A percentile compares a stretch with the other conserved stretches of the same genome.
phyloP scores from a whole-genome alignment of 352 stramenopile species.

The Pythium grandisporangium region DNA sequence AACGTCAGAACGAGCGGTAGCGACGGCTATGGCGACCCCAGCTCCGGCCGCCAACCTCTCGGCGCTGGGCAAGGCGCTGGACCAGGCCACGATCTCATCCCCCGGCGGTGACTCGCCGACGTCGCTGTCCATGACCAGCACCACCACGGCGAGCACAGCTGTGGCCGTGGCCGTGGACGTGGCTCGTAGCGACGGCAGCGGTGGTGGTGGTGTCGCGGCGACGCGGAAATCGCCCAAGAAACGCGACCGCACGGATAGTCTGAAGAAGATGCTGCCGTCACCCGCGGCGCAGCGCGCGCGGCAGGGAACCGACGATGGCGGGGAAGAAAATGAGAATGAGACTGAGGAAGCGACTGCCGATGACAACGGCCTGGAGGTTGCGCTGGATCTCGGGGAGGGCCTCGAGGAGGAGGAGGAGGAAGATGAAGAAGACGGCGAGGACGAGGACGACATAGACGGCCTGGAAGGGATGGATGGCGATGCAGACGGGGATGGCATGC shows the following conservation, averaged over 20 bases:
- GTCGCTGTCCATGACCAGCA: conserved; percentile 13
- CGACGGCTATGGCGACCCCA: conserved; percentile 2
- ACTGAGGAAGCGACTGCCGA: conserved; percentile 11
- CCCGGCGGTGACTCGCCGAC: conserved; percentile 4
- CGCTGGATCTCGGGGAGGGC: too few species aligned
- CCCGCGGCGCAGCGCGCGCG: conserved; percentile 66
- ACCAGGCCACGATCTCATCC: conserved; percentile 64
- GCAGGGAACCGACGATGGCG: conserved; percentile 12
- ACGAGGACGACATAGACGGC: conserved; percentile 14
- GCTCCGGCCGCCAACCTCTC: conserved; percentile 40
- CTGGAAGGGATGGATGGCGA: conserved; percentile 4
- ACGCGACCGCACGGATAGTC: conserved; percentile 72
- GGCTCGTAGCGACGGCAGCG: conserved; percentile 1
- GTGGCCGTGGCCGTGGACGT: conserved; percentile 8
- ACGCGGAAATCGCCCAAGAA: conserved; percentile 68
- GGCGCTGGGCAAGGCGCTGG: conserved; percentile 63
- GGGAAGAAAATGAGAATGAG: too few species aligned
- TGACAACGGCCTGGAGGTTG: conserved; percentile 7
- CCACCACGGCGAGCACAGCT: conserved; percentile 2
- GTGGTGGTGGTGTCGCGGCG: background rate
- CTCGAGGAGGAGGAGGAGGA: conserved; percentile 1
- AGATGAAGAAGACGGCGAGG: conserved; percentile 5
- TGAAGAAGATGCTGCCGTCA: conserved; percentile 63
- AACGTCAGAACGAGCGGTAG: too few species aligned
- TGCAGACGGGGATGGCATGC: conserved; percentile 1